Conservation (phyloP, 1,284 basidiomycete genomes). For the Apiotrichum gracile region DNA sequence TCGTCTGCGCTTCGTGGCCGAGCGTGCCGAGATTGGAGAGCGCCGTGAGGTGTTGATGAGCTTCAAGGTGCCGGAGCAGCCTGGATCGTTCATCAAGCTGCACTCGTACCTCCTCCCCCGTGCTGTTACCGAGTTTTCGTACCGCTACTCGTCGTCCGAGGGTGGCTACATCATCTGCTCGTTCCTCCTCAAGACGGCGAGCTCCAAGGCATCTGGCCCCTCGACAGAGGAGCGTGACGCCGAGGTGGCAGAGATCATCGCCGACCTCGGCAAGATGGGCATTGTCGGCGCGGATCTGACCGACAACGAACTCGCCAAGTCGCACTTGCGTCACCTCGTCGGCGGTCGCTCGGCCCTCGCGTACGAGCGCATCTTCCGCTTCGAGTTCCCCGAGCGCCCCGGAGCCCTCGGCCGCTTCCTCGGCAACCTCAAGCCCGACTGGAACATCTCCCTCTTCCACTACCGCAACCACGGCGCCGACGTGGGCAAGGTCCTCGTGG, state of each 20-base stretch:
- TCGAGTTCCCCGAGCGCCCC: constrained; percentile 96
- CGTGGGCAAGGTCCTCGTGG: constrained; percentile 83
- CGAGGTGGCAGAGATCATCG: constrained; percentile 65
- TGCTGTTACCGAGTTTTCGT: constrained; percentile 93
- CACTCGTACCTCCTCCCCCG: constrained; percentile 85
- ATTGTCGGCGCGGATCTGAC: constrained; percentile 87
- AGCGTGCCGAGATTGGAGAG: constrained; percentile 95
- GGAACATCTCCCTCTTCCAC: constrained; percentile 96
- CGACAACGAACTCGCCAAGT: constrained; percentile 93
- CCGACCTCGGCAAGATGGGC: constrained; percentile 57
- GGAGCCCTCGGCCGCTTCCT: constrained; percentile 87
- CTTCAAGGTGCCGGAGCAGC: constrained; percentile 85
- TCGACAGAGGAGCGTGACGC: constrained; percentile 53
- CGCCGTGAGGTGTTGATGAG: constrained; percentile 87
- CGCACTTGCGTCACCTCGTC: constrained; percentile 88
- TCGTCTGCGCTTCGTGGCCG: constrained; percentile 89
- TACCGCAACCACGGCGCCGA: constrained; percentile 97
- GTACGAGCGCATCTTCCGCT: constrained; percentile 86
- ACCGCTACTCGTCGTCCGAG: constrained; percentile 59
- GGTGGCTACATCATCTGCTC: constrained; percentile 82
- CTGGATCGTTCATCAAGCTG: constrained; percentile 87
- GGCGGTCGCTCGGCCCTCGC: constrained; percentile 72
- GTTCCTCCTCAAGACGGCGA: constrained; percentile 67
- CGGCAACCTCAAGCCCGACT: constrained; percentile 69
- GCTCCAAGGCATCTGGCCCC: constrained; percentile 35